These are phyloP conservation scores for Eimeria maxima DNA, from an alignment of 169 alveolate genomes.

Conservation along the genomic window DNA sequence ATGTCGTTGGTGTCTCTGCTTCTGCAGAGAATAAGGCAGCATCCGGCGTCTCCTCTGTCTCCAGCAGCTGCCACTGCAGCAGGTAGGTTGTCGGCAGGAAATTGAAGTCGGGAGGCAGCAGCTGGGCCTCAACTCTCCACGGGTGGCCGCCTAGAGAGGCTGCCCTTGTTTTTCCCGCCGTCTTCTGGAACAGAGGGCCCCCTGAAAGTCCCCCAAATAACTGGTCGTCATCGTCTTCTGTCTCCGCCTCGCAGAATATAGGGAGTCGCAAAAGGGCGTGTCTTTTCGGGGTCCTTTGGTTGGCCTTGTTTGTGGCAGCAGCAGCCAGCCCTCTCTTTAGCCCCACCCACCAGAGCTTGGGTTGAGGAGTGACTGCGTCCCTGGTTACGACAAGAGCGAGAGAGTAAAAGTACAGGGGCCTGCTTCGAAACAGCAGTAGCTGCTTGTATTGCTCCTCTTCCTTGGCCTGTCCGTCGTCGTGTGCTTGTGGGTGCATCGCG, in stretches of 20 bases:
- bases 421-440: background rate
- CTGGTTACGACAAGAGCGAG: background rate
- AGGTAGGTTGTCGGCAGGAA: conserved; percentile 37
- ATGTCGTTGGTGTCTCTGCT: background rate
- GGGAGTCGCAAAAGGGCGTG: conserved; percentile 39
- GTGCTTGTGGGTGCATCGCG: no score
- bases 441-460: background rate
- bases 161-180: background rate
- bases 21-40: background rate
- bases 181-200: background rate
- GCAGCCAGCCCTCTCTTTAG: background rate
- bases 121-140: background rate
- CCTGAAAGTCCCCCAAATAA: background rate
- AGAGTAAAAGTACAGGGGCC: conserved; percentile 31
- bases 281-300: background rate
- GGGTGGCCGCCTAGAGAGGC: background rate
- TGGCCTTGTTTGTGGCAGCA: background rate
- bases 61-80: conserved; percentile 68
- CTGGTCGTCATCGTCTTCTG: background rate
- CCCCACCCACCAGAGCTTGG: background rate
- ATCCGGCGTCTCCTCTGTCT: background rate
- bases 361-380: conserved; percentile 20
- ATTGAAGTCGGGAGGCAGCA: conserved; percentile 32
- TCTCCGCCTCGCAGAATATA: background rate
- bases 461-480: background rate